phyloP scores from a whole-genome alignment of 805 yeast genomes.

The Tetrapisispora phaffii region DNA sequence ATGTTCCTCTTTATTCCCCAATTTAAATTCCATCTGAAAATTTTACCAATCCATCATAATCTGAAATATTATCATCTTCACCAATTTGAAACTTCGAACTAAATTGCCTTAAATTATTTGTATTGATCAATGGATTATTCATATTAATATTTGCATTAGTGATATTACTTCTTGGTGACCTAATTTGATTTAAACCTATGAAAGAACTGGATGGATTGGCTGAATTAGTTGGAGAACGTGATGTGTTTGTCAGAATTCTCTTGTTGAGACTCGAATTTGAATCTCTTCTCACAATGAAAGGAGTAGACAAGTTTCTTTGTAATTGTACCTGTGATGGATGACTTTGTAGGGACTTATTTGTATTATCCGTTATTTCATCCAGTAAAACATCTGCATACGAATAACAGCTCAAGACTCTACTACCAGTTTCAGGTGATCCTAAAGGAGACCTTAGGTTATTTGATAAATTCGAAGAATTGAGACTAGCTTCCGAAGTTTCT shows the following conservation, averaged over 20 bases:
- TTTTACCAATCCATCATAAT: background rate
- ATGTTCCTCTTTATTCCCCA: background rate
- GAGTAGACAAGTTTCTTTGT: slow-evolving; percentile 14
- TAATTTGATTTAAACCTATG: background rate
- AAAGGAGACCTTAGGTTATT: background rate
- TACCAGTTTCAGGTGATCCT: background rate
- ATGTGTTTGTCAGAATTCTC: slow-evolving; percentile 8
- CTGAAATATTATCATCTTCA: background rate
- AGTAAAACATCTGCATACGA: slow-evolving; percentile 74
- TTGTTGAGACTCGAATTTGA: slow-evolving; percentile 6
- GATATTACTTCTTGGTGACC: slow-evolving; percentile 1
- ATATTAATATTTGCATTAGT: slow-evolving; percentile 1
- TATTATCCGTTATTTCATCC: slow-evolving; percentile 35
- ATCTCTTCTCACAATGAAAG: slow-evolving; percentile 10
- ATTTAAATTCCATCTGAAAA: background rate
- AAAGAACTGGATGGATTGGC: slow-evolving; percentile 5
- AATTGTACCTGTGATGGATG: slow-evolving; percentile 6
- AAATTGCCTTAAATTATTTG: background rate
- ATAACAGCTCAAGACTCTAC: slow-evolving; percentile 36
- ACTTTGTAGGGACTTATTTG: background rate
- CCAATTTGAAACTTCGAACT: slow-evolving; percentile 1
- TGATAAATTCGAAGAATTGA: background rate
- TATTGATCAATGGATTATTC: slow-evolving; percentile 3
- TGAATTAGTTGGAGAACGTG: slow-evolving; percentile 13
- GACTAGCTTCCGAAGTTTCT: background rate